Conservation (phyloP, 164 flowering plant genomes). For the Aristolochia contorta region DNA sequence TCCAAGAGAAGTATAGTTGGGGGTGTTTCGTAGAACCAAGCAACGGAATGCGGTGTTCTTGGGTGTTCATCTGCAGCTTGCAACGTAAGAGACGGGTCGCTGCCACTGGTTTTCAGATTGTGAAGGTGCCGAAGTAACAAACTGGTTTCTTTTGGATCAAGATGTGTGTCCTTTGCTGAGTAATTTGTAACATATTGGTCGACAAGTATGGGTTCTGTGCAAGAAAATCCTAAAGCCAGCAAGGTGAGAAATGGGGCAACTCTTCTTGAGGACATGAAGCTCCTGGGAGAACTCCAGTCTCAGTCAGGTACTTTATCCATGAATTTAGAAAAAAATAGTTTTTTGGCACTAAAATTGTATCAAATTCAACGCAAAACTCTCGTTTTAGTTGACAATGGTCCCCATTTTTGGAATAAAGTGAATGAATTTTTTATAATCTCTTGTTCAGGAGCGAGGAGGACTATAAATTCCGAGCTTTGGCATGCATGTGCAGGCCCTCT, state of each 20-base stretch:
- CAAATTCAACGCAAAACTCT: not conserved
- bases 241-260: constrained; percentile 25
- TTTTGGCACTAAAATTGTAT: not conserved
- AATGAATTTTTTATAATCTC: not conserved
- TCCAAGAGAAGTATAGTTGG: no score
- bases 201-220: constrained; percentile 19
- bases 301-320: constrained; percentile 43
- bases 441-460: constrained; percentile 45
- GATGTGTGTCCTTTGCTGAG: not conserved
- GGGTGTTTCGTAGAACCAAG: no score
- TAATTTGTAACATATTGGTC: not conserved
- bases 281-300: constrained; percentile 68
- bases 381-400: not conserved
- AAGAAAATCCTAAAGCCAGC: constrained; percentile 43
- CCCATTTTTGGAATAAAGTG: not conserved
- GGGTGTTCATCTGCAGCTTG: no score
- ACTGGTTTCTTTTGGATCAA: not conserved
- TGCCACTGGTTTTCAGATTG: not conserved
- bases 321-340: not conserved
- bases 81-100: no score
- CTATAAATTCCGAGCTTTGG: constrained; percentile 86
- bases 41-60: no score
- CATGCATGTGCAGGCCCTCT: constrained; percentile 99
- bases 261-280: constrained; percentile 73
- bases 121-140: not conserved